A percentile compares a stretch with the other conserved stretches of the same genome.
These are phyloP conservation scores for Scheffersomyces stipitis DNA, from an alignment of 805 yeast genomes.

Conservation along the genomic window DNA sequence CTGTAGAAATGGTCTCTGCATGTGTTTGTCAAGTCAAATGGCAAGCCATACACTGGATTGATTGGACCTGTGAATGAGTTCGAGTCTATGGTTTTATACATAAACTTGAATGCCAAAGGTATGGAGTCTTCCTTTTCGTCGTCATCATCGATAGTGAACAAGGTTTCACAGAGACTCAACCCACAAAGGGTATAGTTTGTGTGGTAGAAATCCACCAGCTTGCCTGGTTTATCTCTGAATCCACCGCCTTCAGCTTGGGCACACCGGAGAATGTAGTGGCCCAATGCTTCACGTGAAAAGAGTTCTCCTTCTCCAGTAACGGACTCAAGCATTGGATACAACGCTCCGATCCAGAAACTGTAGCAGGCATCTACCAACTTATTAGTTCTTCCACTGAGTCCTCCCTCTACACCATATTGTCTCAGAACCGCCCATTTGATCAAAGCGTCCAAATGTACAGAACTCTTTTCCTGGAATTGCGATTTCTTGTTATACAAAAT, in stretches of 20 bases:
- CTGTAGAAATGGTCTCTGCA: neutral
- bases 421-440: constrained; percentile 68
- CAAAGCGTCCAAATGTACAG: constrained; percentile 46
- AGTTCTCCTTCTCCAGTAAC: constrained; percentile 25
- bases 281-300: constrained; percentile 58
- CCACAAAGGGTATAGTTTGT: constrained; percentile 85
- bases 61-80: constrained; percentile 14
- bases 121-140: neutral
- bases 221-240: constrained; percentile 84
- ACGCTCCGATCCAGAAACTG: constrained; percentile 92
- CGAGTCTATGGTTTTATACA: neutral
- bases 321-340: constrained; percentile 61
- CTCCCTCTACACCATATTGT: constrained; percentile 78
- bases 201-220: constrained; percentile 81
- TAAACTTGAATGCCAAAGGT: constrained; percentile 19
- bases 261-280: constrained; percentile 68
- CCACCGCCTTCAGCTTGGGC: constrained; percentile 78
- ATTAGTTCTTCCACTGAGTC: constrained; percentile 86
- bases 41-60: constrained; percentile 31
- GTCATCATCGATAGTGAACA: constrained; percentile 17
- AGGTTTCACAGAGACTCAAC: constrained; percentile 56
- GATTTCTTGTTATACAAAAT: constrained; percentile 40
- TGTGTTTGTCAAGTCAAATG: constrained; percentile 7
- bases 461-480: constrained; percentile 13
- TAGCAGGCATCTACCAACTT: constrained; percentile 96